Base-by-base conservation (phyloP, 1,284 basidiomycete species). In the Mycena sp. region DNA sequence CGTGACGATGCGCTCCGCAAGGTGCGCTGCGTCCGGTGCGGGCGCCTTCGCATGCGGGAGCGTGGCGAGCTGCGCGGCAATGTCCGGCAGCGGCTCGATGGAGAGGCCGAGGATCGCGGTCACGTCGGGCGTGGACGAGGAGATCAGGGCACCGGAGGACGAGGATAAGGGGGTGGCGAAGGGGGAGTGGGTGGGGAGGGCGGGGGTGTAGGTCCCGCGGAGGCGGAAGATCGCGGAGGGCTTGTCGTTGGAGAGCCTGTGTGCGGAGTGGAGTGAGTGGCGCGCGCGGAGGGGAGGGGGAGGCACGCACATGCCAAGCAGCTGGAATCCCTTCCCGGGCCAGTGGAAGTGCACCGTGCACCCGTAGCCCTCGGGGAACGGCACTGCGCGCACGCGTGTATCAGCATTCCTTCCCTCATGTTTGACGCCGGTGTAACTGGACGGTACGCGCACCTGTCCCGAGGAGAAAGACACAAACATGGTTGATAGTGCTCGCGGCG, bases 151-250 rank as follows among this genome's bases (percentile, higher is more conserved):
- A 63, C 16, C 64, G 19, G 73, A 72, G 73, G 75, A 59, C 64
- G 80, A 71, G 54, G 78, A 70, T 61, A 82, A 78, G 80, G 91
- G 84, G 50, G 86, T 80, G 67, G 85, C 81, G 69, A 89, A 83
- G 44, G 86, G 75, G 60, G 82, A 72, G 70, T 84, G 77, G 53
- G 81, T 71, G 37, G 85, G 70, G 62, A 79, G 72, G 61, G 73
- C 10, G 85, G 43, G 74, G n/a, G 81, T 79, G 76, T 87, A 91
- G 48, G 83, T 87, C 52, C 85, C 89, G 10, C 91, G 87, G 17
- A 97, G 83, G 17, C 94, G 91, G 80, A 96, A 97, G 71, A 98
- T 95, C 1, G 94, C 91, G 1, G 94, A 96, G 0, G 95, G 95
- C 73, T 96, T 96, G 21, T 92, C 89, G 74, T 96, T 96, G 2